Conservation (phyloP, 2,329 filamentous ascomycete species). For the Alternaria sp. region DNA sequence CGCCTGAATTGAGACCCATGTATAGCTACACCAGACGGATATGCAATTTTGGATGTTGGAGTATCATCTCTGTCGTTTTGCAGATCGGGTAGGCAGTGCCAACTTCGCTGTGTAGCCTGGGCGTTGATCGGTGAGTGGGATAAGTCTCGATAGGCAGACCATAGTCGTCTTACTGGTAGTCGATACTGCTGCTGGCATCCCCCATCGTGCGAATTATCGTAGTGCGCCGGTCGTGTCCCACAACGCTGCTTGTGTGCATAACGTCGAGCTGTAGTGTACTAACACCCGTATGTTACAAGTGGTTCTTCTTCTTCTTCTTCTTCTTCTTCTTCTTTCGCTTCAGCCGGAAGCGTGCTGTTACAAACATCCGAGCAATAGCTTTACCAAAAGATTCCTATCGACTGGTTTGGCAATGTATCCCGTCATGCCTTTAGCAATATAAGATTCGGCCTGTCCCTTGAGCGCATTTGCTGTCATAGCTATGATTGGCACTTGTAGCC, state of each 20-base stretch:
- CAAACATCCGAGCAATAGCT: constrained; percentile 49
- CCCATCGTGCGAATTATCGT: neutral
- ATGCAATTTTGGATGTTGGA: neutral
- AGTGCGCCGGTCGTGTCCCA: neutral
- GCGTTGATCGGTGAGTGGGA: neutral
- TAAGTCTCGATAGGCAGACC: neutral
- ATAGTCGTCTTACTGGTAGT: neutral
- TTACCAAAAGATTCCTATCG: constrained; percentile 58
- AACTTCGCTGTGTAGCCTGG: neutral
- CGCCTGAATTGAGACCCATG: neutral
- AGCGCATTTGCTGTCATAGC: constrained; percentile 66
- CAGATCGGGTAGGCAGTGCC: neutral
- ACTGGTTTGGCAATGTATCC: constrained; percentile 66
- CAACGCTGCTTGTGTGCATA: neutral
- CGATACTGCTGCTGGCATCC: neutral
- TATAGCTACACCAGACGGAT: neutral
- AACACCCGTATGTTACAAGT: neutral
- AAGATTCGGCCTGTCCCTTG: constrained; percentile 63
- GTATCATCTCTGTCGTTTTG: neutral
- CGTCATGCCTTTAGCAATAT: constrained; percentile 63
- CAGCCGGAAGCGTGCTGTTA: constrained; percentile 19
- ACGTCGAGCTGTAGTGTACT: neutral
- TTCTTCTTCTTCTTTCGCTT: neutral
- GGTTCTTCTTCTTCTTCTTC: neutral
- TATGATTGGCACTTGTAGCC: constrained; percentile 55